phyloP scores from a whole-genome alignment of 208 protist species.

The Trypanosoma vivax region DNA sequence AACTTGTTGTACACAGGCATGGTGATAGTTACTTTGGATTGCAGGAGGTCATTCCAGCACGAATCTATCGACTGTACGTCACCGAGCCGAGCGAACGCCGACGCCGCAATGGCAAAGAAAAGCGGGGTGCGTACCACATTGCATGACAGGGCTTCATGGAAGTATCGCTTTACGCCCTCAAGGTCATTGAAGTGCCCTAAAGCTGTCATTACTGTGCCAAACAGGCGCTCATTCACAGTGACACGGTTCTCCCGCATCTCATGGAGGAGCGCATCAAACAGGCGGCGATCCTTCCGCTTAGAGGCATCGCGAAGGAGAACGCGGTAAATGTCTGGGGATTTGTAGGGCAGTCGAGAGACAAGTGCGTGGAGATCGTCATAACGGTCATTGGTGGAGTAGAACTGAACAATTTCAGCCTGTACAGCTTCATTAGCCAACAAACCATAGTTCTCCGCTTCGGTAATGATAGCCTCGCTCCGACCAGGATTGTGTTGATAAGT shows the following conservation, averaged over 20 bases:
- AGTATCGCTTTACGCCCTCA: slow-evolving; percentile 51
- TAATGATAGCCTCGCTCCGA: slow-evolving; percentile 47
- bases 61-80: slow-evolving; percentile 49
- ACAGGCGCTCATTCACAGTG: slow-evolving; percentile 64
- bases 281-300: slow-evolving; percentile 36
- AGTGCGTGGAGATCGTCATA: slow-evolving; percentile 53
- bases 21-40: slow-evolving; percentile 67
- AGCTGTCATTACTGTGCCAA: slow-evolving; percentile 65
- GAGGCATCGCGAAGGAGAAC: slow-evolving; percentile 72
- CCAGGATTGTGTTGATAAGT: slow-evolving; percentile 38
- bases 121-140: slow-evolving; percentile 41
- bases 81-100: slow-evolving; percentile 60
- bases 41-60: slow-evolving; percentile 71
- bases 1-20: slow-evolving; percentile 90
- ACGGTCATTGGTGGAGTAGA: slow-evolving; percentile 49
- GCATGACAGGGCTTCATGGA: slow-evolving; percentile 44
- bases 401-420: slow-evolving; percentile 70
- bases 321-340: slow-evolving; percentile 63
- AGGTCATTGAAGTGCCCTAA: slow-evolving; percentile 62
- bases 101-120: slow-evolving; percentile 79
- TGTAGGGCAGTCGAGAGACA: slow-evolving; percentile 49
- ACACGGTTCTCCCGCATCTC: slow-evolving; percentile 43
- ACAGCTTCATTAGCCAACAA: slow-evolving; percentile 59
- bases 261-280: slow-evolving; percentile 45
- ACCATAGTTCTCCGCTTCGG: slow-evolving; percentile 61